Evolutionary conservation across 805 yeast genomes (phyloP), one percentile per base, ranked within the genome.

Genomic region (Torulaspora indica): DNA sequence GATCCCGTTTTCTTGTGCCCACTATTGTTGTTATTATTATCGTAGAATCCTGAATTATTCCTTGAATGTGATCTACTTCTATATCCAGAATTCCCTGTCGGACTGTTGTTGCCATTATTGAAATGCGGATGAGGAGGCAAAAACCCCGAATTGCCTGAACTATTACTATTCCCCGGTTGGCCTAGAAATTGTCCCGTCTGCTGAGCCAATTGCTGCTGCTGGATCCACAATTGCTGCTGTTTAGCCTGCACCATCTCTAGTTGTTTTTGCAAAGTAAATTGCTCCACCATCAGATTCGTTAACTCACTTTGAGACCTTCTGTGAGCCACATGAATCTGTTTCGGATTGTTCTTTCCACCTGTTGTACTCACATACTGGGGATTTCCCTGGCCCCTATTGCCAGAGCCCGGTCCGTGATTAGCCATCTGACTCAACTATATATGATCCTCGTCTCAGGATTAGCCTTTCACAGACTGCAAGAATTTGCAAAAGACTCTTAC

Each of bases 261-360:
- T 63, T 91, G 97, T 56, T 91, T 89, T 66, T 93, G 97, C 47
- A 93, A 74, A 27, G 72, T 81, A 62, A 85, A 79, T 61, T 85
- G 95, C 67, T 91, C 98, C 57, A 87, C 74, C 96, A 91, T 91
- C 52, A 91, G 72, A 43, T 84, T 85, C 2, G 98, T 91, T 63
- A 93, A 73, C 64, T 93, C 98, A 54, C 90, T 80, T n/a, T 97
- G 97, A 2, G 97, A 85, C 48, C 96, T 77, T 59, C 98, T 78
- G 60, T 93, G 98, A n/a, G 98, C 98, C 52, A 91, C 89, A 68
- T 89, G 95, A 48, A 93, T 73, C 48, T 78, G 79, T 53, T 76
- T 76, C 31, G 84, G 82, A 44, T 65, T 64, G 47, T 70, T 71
- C 32, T 63, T 69, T 3, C 71, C 69, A 25, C 60, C 57, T 10